These are phyloP conservation scores for Colletotrichum sp. DNA, from an alignment of 2,329 filamentous ascomycete species.

Conservation along the genomic window DNA sequence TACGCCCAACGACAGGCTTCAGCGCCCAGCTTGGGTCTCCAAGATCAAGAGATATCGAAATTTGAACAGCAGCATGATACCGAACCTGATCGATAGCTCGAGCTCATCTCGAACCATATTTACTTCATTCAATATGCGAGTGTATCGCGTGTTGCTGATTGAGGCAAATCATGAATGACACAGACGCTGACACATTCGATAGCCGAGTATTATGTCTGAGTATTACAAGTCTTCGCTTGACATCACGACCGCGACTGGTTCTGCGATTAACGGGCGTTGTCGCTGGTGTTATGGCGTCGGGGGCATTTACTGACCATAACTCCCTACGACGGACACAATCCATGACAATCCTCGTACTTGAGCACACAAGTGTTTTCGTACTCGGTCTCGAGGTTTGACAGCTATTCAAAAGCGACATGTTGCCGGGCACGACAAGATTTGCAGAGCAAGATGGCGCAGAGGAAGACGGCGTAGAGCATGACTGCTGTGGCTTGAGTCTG, in stretches of 20 bases:
- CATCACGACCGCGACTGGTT: fast-evolving
- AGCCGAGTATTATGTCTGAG: background rate
- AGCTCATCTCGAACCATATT: background rate
- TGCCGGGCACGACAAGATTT: background rate
- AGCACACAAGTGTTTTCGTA: background rate
- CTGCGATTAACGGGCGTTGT: background rate
- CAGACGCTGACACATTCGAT: background rate
- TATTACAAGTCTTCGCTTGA: background rate
- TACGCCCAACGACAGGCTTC: background rate
- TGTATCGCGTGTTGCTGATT: background rate
- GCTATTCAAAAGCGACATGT: background rate
- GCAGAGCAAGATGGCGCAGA: background rate
- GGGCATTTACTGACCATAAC: background rate
- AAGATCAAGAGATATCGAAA: background rate
- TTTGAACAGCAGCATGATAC: background rate
- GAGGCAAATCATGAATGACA: background rate
- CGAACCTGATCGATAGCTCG: background rate
- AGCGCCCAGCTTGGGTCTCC: background rate
- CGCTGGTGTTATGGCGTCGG: background rate
- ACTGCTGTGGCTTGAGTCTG: background rate
- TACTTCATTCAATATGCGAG: background rate
- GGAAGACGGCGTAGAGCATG: background rate
- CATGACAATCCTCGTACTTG: background rate
- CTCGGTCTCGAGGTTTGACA: background rate
- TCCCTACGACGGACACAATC: background rate